phyloP scores from a whole-genome alignment of 2,329 filamentous ascomycete species.

The Colletotrichum musae region DNA sequence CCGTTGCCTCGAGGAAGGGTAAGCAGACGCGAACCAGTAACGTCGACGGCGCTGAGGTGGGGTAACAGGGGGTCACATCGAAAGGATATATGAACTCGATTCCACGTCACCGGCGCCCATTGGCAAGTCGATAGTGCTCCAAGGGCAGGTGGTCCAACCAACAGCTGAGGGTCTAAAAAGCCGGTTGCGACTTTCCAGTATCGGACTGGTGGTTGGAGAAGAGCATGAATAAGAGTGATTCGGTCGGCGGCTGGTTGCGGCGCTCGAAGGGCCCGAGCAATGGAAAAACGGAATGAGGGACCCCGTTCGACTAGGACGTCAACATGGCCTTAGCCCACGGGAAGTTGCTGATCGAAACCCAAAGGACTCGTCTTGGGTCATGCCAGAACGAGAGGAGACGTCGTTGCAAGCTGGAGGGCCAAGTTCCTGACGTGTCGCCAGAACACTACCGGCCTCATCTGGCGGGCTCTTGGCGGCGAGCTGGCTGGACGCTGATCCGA shows the following conservation, averaged over 20 bases:
- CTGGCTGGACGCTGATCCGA: not conserved
- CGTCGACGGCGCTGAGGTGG: not conserved
- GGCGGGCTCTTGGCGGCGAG: conserved; percentile 14
- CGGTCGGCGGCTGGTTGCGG: not conserved
- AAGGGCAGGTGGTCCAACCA: not conserved
- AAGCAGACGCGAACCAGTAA: conserved; percentile 16
- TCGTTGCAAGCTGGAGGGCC: not conserved
- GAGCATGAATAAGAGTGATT: not conserved
- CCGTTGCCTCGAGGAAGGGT: not conserved
- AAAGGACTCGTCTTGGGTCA: not conserved
- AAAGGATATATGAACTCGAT: conserved; percentile 25
- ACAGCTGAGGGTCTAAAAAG: not conserved
- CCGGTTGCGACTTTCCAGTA: conserved; percentile 28
- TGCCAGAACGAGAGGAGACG: not conserved
- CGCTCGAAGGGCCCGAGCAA: not conserved
- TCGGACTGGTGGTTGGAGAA: conserved; percentile 1
- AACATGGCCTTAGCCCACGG: not conserved
- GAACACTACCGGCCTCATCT: not conserved
- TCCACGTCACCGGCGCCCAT: conserved; percentile 16
- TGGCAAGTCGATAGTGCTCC: conserved; percentile 12
- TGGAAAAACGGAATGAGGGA: not conserved
- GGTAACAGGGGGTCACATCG: conserved; percentile 18
- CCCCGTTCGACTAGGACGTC: not conserved
- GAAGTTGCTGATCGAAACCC: not conserved
- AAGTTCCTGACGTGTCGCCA: not conserved